These are phyloP conservation scores for Trametes cingulata DNA, from an alignment of 768 basidiomycete genomes.

Conservation along the genomic window DNA sequence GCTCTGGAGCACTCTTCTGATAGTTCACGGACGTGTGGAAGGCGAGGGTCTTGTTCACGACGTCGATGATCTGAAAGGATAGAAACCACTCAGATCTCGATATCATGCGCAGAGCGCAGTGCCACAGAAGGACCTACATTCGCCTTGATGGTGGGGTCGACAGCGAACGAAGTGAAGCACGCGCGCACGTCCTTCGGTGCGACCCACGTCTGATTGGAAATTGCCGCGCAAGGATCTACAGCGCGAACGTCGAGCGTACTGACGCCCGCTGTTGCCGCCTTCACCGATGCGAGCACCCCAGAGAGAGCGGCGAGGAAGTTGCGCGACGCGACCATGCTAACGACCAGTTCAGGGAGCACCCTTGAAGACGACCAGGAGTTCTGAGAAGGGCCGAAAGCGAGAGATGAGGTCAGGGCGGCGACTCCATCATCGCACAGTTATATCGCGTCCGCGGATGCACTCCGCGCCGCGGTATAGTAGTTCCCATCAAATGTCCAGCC, in stretches of 20 bases:
- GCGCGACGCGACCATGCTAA: conserved; percentile 12
- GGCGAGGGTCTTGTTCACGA: conserved; percentile 55
- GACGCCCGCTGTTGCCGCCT: background rate
- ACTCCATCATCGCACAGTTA: too few species aligned
- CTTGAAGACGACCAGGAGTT: background rate
- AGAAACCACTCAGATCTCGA: background rate
- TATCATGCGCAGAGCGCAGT: too few species aligned
- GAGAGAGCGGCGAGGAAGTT: conserved; percentile 10
- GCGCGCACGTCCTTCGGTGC: conserved; percentile 51
- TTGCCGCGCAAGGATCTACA: conserved; percentile 50
- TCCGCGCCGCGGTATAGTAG: too few species aligned
- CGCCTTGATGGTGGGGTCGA: conserved; percentile 47
- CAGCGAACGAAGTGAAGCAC: conserved; percentile 51
- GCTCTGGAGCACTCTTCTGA: conserved; percentile 53
- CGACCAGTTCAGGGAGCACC: background rate
- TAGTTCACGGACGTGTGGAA: conserved; percentile 68
- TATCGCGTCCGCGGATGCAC: too few species aligned
- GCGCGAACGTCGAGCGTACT: conserved; percentile 4
- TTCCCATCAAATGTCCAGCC: too few species aligned
- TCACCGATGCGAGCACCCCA: background rate
- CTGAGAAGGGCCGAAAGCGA: background rate
- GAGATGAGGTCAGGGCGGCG: background rate
- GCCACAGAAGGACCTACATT: conserved; percentile 41
- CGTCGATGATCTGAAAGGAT: conserved; percentile 50
- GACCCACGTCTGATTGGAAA: conserved; percentile 58